A percentile compares a stretch with the other conserved stretches of the same genome.
Conservation (phyloP, 805 yeast genomes). For the Lipomyces lipofer region DNA sequence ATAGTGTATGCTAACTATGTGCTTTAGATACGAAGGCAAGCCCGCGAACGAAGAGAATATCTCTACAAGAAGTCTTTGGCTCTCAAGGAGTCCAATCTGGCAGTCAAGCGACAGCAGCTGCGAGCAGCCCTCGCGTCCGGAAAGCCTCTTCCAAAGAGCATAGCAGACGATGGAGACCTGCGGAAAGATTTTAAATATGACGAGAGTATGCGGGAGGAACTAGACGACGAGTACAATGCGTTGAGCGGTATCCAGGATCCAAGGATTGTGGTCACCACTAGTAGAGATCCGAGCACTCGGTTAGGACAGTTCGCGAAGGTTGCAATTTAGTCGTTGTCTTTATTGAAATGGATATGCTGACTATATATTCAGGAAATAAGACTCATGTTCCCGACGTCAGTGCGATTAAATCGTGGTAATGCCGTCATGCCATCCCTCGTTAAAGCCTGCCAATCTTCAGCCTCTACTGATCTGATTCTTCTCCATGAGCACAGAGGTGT, state of each 20-base stretch:
- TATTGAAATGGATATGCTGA: not conserved
- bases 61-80: constrained; percentile 85
- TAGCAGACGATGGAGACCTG: constrained; percentile 81
- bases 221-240: constrained; percentile 91
- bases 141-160: constrained; percentile 81
- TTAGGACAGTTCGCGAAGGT: constrained; percentile 82
- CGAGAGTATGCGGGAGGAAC: constrained; percentile 59
- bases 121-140: constrained; percentile 90
- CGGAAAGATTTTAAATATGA: constrained; percentile 85
- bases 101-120: constrained; percentile 82
- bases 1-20: not conserved
- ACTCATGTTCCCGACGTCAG: constrained; percentile 83
- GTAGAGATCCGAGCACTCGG: constrained; percentile 84
- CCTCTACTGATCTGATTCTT: constrained; percentile 79
- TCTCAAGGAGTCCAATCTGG: constrained; percentile 81
- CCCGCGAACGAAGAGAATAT: constrained; percentile 94
- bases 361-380: constrained; percentile 58
- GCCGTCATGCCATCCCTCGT: constrained; percentile 82
- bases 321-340: not conserved
- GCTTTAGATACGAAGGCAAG: constrained; percentile 65
- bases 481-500: constrained; percentile 98
- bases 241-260: constrained; percentile 89
- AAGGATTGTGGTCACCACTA: constrained; percentile 85
- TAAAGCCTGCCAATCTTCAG: constrained; percentile 75
- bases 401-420: constrained; percentile 90